Evolutionary conservation across 306 rosid species (phyloP), one percentile per base, ranked within the genome.

Genomic region (Lagenaria siceraria): DNA sequence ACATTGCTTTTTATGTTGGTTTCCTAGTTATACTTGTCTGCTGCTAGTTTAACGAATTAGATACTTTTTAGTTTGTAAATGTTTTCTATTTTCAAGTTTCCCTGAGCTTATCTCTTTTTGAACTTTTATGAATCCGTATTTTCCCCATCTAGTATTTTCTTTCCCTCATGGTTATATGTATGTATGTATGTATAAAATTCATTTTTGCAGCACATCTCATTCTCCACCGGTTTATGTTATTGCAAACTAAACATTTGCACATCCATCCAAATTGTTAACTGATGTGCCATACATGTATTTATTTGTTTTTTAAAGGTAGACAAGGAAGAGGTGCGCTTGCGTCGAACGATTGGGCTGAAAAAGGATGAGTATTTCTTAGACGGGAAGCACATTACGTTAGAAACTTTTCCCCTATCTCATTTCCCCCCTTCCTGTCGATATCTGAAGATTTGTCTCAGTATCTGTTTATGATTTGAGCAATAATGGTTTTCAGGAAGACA

Each of bases 331-430:
- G 97, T 95, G 87, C 90, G 89, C 74, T 86, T 95, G 87, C 96
- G 99, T 65, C 87, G 99, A 78, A 92, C 97, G 17, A 89, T 95
- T 78, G 89, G 90, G 76, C 80, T 83, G 85, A 95, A 95, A 78
- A 95, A 95, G 86, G 96, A 94, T 80, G 98, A 91, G 79, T 94
- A 94, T 87, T 90, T 89, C 84, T 87, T 94, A 74, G 98, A 94
- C 82, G 98, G 97, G 83, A 94, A 94, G 85, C 98, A 94, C 85
- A 94, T 94, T 69, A 90, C 96, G 97, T 94, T 85, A 91, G 97
- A 51, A 78, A 11, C 24, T 24, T 51, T 40, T 2, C 18, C 9
- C 33, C 8, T 10, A 8, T 4, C 58, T 12, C 35, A 51, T 18
- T 13, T 21, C 4, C 9, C 22, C 29, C 12, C 13, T 33, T 24